A percentile compares a stretch with the other conserved stretches of the same genome.
Evolutionary conservation across 495 filamentous ascomycete species (phyloP).

Genomic region (Penicillium atrosanguineum): DNA sequence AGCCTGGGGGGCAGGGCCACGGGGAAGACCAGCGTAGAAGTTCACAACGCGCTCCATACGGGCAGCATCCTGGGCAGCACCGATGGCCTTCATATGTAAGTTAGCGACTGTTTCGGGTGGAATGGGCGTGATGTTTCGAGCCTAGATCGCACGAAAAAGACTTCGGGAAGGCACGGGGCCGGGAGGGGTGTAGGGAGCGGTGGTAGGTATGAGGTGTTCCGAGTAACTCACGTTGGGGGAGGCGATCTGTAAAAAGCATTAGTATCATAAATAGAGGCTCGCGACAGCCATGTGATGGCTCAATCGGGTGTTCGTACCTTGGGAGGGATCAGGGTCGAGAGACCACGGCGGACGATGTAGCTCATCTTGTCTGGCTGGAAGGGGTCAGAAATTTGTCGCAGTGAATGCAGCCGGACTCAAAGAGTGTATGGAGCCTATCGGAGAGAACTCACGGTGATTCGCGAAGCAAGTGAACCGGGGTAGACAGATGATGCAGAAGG

Average conservation of each 20-base stretch:
- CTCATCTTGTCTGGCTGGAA: constrained; percentile 70
- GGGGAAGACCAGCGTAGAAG: constrained; percentile 97
- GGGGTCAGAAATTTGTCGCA: constrained; percentile 30
- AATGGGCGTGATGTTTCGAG: constrained; percentile 2
- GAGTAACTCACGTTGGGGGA: constrained; percentile 78
- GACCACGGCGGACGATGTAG: constrained; percentile 79
- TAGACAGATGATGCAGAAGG: constrained; percentile 35
- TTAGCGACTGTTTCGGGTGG: constrained; percentile 21
- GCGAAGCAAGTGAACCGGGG: constrained; percentile 34
- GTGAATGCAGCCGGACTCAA: not conserved
- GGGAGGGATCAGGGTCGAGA: constrained; percentile 97
- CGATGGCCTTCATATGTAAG: constrained; percentile 64
- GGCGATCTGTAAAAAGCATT: constrained; percentile 59
- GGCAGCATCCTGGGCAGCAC: constrained; percentile 87
- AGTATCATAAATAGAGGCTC: constrained; percentile 22
- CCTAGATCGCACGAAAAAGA: constrained; percentile 20
- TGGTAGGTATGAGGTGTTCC: not conserved
- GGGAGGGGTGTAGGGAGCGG: constrained; percentile 12
- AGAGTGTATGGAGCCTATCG: constrained; percentile 2
- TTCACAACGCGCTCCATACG: constrained; percentile 94
- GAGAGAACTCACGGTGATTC: constrained; percentile 31
- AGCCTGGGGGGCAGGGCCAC: constrained; percentile 76
- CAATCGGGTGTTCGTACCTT: constrained; percentile 63
- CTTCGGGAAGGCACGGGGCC: constrained; percentile 23
- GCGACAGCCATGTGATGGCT: constrained; percentile 1